Conservation (phyloP, 139 green algal genomes). For the Chlamydomonas sp. region DNA sequence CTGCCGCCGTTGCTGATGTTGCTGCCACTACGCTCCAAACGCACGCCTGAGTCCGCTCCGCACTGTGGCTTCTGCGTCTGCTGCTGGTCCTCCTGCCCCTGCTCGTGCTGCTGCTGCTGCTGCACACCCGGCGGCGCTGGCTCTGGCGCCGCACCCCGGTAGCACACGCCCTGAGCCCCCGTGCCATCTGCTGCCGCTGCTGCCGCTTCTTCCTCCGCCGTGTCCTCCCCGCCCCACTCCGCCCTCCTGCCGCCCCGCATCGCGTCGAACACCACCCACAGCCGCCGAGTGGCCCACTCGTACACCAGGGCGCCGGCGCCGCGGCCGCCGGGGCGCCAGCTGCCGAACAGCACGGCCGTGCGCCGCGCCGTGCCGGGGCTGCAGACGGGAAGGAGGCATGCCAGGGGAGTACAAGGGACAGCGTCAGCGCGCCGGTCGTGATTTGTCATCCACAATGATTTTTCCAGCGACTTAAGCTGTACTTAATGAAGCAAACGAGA, state of each 20-base stretch:
- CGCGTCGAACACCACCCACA: conserved; percentile 50
- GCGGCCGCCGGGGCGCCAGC: conserved; percentile 63
- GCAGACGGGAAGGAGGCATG: neutral
- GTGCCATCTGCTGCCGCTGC: too few relatives aligned
- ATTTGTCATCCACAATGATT: too few relatives aligned
- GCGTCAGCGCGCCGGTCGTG: neutral
- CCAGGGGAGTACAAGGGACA: neutral
- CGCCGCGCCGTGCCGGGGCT: conserved; percentile 17
- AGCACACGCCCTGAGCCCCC: too few relatives aligned
- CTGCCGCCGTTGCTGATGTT: too few relatives aligned
- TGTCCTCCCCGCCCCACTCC: neutral
- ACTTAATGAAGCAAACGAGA: neutral
- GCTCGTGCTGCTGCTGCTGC: neutral
- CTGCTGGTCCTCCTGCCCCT: neutral
- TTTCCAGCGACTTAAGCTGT: too few relatives aligned
- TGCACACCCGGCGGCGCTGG: neutral
- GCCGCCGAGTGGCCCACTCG: conserved; percentile 56
- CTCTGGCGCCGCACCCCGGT: neutral
- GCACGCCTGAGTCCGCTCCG: neutral
- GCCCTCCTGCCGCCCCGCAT: neutral
- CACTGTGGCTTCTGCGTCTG: neutral
- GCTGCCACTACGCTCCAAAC: too few relatives aligned
- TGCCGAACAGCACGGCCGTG: conserved; percentile 64
- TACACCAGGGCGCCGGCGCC: conserved; percentile 75
- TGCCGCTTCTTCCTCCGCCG: neutral